A percentile compares a stretch with the other conserved stretches of the same genome.
Conservation (phyloP, 192 early-diverging fungal species). For the Linnemannia zychae region DNA sequence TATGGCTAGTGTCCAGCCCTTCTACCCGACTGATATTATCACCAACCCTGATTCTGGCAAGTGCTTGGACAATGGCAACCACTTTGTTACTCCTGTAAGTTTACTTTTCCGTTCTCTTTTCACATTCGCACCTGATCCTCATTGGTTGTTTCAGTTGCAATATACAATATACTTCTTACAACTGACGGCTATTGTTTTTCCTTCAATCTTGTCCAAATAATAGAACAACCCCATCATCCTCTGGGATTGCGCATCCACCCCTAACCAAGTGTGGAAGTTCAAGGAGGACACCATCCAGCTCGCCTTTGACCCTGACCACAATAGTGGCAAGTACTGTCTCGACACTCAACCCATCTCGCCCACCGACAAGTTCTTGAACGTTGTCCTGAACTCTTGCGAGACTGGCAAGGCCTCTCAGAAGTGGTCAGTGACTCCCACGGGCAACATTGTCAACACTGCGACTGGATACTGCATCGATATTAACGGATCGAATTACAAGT, state of each 20-base stretch:
- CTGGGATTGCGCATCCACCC: slow-evolving; percentile 21
- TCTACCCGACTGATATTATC: slow-evolving; percentile 52
- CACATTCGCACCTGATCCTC: too few relatives aligned
- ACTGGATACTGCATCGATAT: slow-evolving; percentile 44
- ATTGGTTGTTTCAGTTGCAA: background rate
- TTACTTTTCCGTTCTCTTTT: background rate
- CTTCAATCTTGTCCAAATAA: background rate
- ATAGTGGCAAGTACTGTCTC: slow-evolving; percentile 37
- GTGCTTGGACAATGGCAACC: slow-evolving; percentile 38
- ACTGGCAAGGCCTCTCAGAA: slow-evolving; percentile 19
- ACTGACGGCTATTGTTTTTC: background rate
- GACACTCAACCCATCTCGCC: slow-evolving; percentile 20
- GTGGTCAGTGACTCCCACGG: slow-evolving; percentile 36
- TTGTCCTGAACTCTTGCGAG: slow-evolving; percentile 34
- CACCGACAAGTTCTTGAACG: slow-evolving; percentile 7
- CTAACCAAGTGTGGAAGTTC: slow-evolving; percentile 55
- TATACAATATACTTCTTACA: background rate
- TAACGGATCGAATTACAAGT: slow-evolving; percentile 6
- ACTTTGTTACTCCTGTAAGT: slow-evolving; percentile 29
- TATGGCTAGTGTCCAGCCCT: slow-evolving; percentile 52
- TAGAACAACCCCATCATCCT: slow-evolving; percentile 42
- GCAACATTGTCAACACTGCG: slow-evolving; percentile 36
- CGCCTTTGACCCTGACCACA: slow-evolving; percentile 38
- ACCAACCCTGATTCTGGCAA: slow-evolving; percentile 34
- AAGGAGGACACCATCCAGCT: slow-evolving; percentile 33